Conservation (phyloP, 768 basidiomycete genomes). For the Holtermannia corniformis region DNA sequence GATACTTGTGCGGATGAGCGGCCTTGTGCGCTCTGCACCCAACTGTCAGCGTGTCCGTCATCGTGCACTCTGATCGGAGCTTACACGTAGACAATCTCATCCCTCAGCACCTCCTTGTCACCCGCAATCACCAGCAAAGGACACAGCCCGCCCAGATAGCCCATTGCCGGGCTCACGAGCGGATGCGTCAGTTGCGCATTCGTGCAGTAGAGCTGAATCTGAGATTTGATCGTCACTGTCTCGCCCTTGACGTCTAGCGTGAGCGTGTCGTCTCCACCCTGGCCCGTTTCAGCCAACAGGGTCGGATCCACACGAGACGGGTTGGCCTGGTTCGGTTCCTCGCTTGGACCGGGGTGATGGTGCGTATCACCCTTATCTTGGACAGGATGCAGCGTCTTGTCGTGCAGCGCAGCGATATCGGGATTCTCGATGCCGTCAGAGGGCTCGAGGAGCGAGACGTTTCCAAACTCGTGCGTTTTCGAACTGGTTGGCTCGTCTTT, state of each 20-base stretch:
- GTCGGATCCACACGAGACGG: constrained; percentile 32
- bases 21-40: constrained; percentile 69
- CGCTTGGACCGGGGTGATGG: constrained; percentile 28
- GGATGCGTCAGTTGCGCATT: constrained; percentile 53
- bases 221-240: constrained; percentile 45
- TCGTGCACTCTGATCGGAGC: constrained; percentile 5
- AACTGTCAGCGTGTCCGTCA: constrained; percentile 3
- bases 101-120: constrained; percentile 81
- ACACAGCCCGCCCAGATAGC: constrained; percentile 79
- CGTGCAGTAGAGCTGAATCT: constrained; percentile 77
- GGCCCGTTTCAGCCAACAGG: constrained; percentile 12
- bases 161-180: constrained; percentile 62
- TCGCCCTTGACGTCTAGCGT: constrained; percentile 39
- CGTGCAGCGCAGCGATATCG: constrained; percentile 2
- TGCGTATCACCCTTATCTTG: constrained; percentile 13
- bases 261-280: constrained; percentile 8
- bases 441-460: not conserved
- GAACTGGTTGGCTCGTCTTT: not conserved
- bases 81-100: constrained; percentile 77
- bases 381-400: constrained; percentile 21
- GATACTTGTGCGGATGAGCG: constrained; percentile 67
- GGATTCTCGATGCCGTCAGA: not conserved
- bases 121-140: constrained; percentile 77
- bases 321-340: constrained; percentile 11
- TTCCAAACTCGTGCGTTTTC: not conserved